Base-by-base conservation (phyloP, 2,329 filamentous ascomycete genomes). In the Trematosphaeria pertusa region DNA sequence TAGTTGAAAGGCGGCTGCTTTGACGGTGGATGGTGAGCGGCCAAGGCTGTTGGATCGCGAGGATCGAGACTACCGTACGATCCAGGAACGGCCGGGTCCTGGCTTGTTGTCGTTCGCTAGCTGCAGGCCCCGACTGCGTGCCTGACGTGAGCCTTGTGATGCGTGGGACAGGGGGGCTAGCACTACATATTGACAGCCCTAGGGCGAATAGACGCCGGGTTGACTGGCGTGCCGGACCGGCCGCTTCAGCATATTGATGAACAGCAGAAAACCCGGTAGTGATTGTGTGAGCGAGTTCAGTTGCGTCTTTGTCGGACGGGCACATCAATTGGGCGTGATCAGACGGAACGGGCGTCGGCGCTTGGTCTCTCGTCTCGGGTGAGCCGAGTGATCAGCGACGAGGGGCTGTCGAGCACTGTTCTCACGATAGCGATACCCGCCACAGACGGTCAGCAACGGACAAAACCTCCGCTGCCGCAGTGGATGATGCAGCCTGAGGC, bases 371-470 rank as follows among this genome's bases (percentile, higher is more conserved):
- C 56, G 52, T 56, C 40, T 65, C 59, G 65, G 60, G 54, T 57
- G 49, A 56, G 49, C 61, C 65, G 60, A 62, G 56, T 48, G 65
- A 67, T 67, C 64, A 59, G 57, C 62, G 52, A 55, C 63, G 56
- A 63, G 64, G 63, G 55, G 53, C 52, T 52, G 54, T 49, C 56
- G 50, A 56, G 52, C 48, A 52, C 55, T 41, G 54, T 56, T 37
- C 51, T 56, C 52, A 56, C 58, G 55, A 61, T 58, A 57, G 53
- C 58, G 58, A 58, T 59, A 51, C 48, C 44, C 44, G 44, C 37
- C 15, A 35, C 28, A 37, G 33, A 44, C 22, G 2, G 56, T 51
- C 48, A 47, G 49, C 46, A 49, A 43, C 48, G 46, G 34, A 42
- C 50, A 41, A 48, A 31, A 34, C 33, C 34, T 24, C 46, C 41